Base-by-base conservation (phyloP, 148 eudicot genomes). In the Nyssa sinensis region DNA sequence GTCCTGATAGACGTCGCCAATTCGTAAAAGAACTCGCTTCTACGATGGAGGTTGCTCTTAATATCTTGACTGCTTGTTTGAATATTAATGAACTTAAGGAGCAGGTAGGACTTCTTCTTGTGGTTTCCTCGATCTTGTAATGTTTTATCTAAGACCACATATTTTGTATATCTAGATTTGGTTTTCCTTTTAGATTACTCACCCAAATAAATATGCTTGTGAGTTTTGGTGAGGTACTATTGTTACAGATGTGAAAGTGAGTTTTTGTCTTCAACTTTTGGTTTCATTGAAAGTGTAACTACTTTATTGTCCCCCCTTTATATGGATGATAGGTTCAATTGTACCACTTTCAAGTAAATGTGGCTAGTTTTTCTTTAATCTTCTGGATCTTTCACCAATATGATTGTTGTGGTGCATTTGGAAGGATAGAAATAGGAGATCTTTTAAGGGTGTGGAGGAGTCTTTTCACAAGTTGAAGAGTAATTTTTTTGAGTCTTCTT, bases 1-100 rank as follows among this genome's bases (percentile, higher is more conserved):
- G 99, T 71, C 91, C 99, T 73, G 94, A 95, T 75, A 88, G 99
- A 76, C 94, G 99, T 17, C 96, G 94, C 33, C 86, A 83, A 77
- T 95, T 90, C 81, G 99, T 92, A 82, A 86, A 90, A 74, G 99
- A 95, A 76, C 89, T 95, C 69, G 83, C 85, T 72, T 85, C 96
- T 78, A 84, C 90, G 16, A 79, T 86, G 82, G 99, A 92, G 78
- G 85, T 85, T 80, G 94, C 97, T 57, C 84, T 93, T 39, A 76
- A 79, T 74, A 79, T 95, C 84, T 86, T 95, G 81, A 92, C 93
- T 44, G 93, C 97, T 59, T 95, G 99, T 78, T 77, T 89, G 81
- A 91, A 81, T 84, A 85, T 88, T 64, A 82, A 72, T 78, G 94
- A 93, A 80, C 87, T 92, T 64, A 90, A 84, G 81, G 99, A 92